Percentiles rank a stretch among this genome's conserved stretches.
Conservation (phyloP, 1,284 basidiomycete species). For the Boletellus deceptivus region DNA sequence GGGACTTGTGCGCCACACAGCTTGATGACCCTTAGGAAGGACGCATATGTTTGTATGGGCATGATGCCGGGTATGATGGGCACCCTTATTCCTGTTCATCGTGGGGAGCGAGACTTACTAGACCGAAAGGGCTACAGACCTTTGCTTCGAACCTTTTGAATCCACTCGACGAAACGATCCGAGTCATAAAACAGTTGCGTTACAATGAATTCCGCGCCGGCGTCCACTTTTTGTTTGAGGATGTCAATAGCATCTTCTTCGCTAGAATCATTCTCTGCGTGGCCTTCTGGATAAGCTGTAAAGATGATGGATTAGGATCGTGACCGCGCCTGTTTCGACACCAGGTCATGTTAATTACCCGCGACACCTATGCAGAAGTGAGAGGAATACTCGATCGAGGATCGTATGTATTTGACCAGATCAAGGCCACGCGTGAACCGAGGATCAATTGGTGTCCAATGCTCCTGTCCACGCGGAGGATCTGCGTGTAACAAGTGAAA, state of each 20-base stretch:
- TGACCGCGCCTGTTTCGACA: background rate
- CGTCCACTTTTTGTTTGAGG: conserved; percentile 89
- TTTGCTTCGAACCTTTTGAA: conserved; percentile 64
- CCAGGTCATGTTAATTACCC: conserved; percentile 43
- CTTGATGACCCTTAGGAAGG: conserved; percentile 89
- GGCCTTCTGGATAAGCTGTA: conserved; percentile 89
- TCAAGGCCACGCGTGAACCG: conserved; percentile 88
- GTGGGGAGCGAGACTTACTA: conserved; percentile 8
- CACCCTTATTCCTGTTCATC: conserved; percentile 71
- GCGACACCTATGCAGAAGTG: conserved; percentile 93
- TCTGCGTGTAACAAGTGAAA: conserved; percentile 46
- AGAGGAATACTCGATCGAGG: conserved; percentile 74
- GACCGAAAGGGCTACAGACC: conserved; percentile 45
- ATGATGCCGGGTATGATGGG: conserved; percentile 96
- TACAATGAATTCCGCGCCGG: conserved; percentile 94
- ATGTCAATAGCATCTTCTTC: conserved; percentile 74
- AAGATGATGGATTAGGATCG: conserved; percentile 5
- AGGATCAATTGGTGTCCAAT: conserved; percentile 85
- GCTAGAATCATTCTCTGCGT: conserved; percentile 64
- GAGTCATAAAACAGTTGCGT: conserved; percentile 98
- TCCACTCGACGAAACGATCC: conserved; percentile 81
- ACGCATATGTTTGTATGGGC: conserved; percentile 96
- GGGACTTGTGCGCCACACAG: conserved; percentile 86
- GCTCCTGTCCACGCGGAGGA: conserved; percentile 89
- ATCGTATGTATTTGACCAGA: conserved; percentile 87